Evolutionary conservation across 1,139 yeast species (phyloP).

Genomic region (Candida anutae): DNA sequence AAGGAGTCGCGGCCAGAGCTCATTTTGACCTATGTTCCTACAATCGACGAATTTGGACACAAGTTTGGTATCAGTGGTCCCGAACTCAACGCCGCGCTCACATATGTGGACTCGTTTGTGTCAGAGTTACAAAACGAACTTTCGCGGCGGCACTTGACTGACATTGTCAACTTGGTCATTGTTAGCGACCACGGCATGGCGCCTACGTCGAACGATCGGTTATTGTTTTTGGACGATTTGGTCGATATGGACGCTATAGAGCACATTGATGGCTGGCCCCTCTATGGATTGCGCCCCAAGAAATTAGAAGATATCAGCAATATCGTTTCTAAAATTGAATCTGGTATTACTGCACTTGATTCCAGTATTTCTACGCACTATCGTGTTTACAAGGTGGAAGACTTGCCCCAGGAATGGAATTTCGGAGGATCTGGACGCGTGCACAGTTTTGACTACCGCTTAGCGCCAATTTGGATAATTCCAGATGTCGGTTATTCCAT

Average conservation of each 20-base stretch:
- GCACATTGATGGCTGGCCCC: constrained; percentile 84
- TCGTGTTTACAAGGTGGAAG: constrained; percentile 45
- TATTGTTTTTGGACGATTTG: constrained; percentile 63
- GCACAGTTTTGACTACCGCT: constrained; percentile 45
- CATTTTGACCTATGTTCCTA: constrained; percentile 74
- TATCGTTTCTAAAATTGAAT: constrained; percentile 24
- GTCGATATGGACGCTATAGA: constrained; percentile 48
- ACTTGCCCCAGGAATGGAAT: constrained; percentile 56
- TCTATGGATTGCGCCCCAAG: constrained; percentile 65
- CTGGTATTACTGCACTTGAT: constrained; percentile 18
- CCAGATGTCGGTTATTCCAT: constrained; percentile 78
- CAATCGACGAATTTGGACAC: constrained; percentile 72
- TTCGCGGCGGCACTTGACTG: constrained; percentile 44
- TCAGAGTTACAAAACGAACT: constrained; percentile 43
- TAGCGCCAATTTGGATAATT: constrained; percentile 81
- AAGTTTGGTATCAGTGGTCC: constrained; percentile 58
- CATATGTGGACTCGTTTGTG: constrained; percentile 59
- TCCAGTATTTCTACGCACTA: constrained; percentile 21
- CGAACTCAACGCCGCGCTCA: constrained; percentile 46
- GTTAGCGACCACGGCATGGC: constrained; percentile 96
- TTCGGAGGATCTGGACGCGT: constrained; percentile 47
- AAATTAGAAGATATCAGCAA: constrained; percentile 24
- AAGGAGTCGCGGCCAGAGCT: constrained; percentile 60
- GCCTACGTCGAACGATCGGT: constrained; percentile 63
- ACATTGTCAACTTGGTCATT: constrained; percentile 64